phyloP scores from a whole-genome alignment of 2,329 filamentous ascomycete genomes.

The Ampelomyces quisqualis region DNA sequence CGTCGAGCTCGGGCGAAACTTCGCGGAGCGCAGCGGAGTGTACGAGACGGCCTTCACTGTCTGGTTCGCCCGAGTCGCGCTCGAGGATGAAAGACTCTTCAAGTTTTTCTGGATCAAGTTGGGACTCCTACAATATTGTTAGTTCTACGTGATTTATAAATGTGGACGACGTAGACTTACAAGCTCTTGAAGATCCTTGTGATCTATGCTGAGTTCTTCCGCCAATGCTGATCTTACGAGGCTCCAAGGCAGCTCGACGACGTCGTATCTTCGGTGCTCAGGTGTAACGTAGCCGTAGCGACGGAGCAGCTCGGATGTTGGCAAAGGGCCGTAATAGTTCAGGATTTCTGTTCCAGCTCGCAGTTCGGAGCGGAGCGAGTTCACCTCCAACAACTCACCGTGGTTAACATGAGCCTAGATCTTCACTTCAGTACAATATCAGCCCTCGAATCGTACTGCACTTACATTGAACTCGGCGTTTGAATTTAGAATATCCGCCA shows the following conservation, averaged over 20 bases:
- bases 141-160: not conserved
- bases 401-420: slow-evolving; percentile 26
- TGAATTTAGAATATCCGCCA: slow-evolving; percentile 28
- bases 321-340: slow-evolving; percentile 28
- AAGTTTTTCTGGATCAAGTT: slow-evolving; percentile 11
- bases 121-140: slow-evolving; percentile 4
- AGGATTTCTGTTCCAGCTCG: slow-evolving; percentile 20
- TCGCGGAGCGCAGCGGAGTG: slow-evolving; percentile 13
- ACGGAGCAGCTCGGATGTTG: slow-evolving; percentile 23
- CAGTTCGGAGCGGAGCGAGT: slow-evolving; percentile 14
- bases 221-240: slow-evolving; percentile 13
- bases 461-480: slow-evolving; percentile 28
- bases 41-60: slow-evolving; percentile 17
- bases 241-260: slow-evolving; percentile 19
- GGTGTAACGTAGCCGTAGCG: slow-evolving; percentile 26
- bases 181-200: slow-evolving; percentile 6
- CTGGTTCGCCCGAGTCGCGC: slow-evolving; percentile 25
- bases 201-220: slow-evolving; percentile 4
- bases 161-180: slow-evolving; percentile 4
- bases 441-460: not conserved
- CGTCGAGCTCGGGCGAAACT: slow-evolving; percentile 18
- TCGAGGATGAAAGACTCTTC: slow-evolving; percentile 24
- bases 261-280: slow-evolving; percentile 23
- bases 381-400: slow-evolving; percentile 21
- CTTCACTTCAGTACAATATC: not conserved